A percentile compares a stretch with the other conserved stretches of the same genome.
Evolutionary conservation across 805 yeast genomes (phyloP).

Genomic region (Saturnispora diversa): DNA sequence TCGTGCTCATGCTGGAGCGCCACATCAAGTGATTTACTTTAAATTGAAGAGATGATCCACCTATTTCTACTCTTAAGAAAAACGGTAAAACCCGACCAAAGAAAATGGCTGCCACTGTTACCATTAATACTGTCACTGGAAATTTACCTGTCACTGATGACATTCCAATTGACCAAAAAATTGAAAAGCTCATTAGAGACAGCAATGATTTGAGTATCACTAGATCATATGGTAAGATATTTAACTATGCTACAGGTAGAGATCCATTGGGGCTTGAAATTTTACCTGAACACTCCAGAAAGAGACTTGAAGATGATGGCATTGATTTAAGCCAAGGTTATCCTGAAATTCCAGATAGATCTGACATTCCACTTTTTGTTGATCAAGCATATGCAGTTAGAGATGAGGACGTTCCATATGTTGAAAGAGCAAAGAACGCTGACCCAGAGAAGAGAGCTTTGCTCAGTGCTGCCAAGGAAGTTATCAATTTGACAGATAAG

Average conservation of each 20-base stretch:
- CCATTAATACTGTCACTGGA: too few species aligned
- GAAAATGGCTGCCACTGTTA: too few species aligned
- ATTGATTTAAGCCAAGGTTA: slow-evolving; percentile 33
- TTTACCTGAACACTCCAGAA: slow-evolving; percentile 23
- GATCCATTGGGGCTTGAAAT: slow-evolving; percentile 18
- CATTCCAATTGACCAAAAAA: slow-evolving; percentile 11
- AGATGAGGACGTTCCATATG: slow-evolving; percentile 27
- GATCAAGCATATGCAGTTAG: slow-evolving; percentile 35
- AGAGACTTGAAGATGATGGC: slow-evolving; percentile 30
- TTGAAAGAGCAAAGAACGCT: slow-evolving; percentile 30
- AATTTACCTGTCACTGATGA: too few species aligned
- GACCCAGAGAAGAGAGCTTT: slow-evolving; percentile 36
- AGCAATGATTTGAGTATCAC: slow-evolving; percentile 9
- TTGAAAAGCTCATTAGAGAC: slow-evolving; percentile 13
- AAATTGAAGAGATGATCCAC: too few species aligned
- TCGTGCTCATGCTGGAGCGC: too few species aligned
- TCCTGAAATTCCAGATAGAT: slow-evolving; percentile 30
- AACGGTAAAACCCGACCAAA: too few species aligned
- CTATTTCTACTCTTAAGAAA: too few species aligned
- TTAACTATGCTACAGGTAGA: slow-evolving; percentile 10
- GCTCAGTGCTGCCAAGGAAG: slow-evolving; percentile 34
- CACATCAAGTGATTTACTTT: too few species aligned
- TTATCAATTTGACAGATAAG: slow-evolving; percentile 36
- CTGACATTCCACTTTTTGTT: slow-evolving; percentile 31
- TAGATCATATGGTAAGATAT: background rate